A percentile compares a stretch with the other conserved stretches of the same genome.
phyloP scores from a whole-genome alignment of 1,139 yeast genomes.

The Scheffersomyces lignicola region DNA sequence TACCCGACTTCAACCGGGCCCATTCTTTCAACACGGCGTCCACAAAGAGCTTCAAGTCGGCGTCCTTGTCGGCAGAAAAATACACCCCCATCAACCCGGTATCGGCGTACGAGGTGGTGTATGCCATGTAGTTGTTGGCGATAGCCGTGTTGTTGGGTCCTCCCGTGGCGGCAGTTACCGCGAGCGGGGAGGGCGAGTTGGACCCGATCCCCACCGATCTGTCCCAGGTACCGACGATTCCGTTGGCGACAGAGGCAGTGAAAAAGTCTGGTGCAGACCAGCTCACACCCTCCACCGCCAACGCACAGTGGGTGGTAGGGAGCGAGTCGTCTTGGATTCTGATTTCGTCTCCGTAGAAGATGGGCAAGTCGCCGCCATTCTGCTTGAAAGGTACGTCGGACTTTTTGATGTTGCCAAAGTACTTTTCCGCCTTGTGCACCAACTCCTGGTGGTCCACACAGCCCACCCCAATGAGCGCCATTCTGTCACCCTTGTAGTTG shows the following conservation, averaged over 20 bases:
- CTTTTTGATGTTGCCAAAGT: slow-evolving; percentile 73
- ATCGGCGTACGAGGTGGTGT: slow-evolving; percentile 95
- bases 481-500: slow-evolving; percentile 93
- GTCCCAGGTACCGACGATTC: slow-evolving; percentile 97
- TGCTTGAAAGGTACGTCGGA: slow-evolving; percentile 66
- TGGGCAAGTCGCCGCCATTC: slow-evolving; percentile 79
- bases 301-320: slow-evolving; percentile 88
- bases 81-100: slow-evolving; percentile 98
- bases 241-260: slow-evolving; percentile 94
- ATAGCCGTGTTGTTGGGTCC: slow-evolving; percentile 53
- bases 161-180: slow-evolving; percentile 71
- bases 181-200: slow-evolving; percentile 74
- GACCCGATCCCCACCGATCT: slow-evolving; percentile 80
- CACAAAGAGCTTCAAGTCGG: slow-evolving; percentile 64
- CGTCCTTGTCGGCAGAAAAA: slow-evolving; percentile 75
- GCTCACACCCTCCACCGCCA: slow-evolving; percentile 96
- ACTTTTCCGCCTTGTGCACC: slow-evolving; percentile 71
- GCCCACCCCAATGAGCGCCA: slow-evolving; percentile 97
- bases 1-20: slow-evolving; percentile 78
- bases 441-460: slow-evolving; percentile 85
- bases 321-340: slow-evolving; percentile 78
- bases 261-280: slow-evolving; percentile 97
- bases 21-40: slow-evolving; percentile 84
- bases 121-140: slow-evolving; percentile 94
- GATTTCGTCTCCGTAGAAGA: slow-evolving; percentile 83